Evolutionary conservation across 208 protist species (phyloP), one percentile per base, ranked within the genome.

Genomic region (Trypanosoma rangeli): DNA sequence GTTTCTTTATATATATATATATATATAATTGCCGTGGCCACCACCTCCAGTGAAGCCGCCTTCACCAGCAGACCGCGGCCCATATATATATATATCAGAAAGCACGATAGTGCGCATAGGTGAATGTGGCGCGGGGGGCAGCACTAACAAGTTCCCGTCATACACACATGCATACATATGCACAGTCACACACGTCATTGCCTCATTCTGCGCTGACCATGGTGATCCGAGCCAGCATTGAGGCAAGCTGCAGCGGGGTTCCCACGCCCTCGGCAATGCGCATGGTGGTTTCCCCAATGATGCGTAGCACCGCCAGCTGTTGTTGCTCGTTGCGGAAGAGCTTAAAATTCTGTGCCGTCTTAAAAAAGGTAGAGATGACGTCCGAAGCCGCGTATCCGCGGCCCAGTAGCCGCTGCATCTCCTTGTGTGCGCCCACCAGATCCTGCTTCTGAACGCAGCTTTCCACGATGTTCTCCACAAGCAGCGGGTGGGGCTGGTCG

Each of bases 401-500:
- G 54, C 84, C 83, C 26, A 98, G 68, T 48, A 97, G 70, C 9
- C 80, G 80, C 52, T 89, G 70, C 83, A 99, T 70, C 59, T 90
- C 80, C 72, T 90, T 88, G 57, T 98, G 87, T 13, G 82, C 78
- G 20, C 82, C 78, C 35, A 79, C 65, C 0, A 97, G 83, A 26
- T 98, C 78, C 8, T 91, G 70, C 24, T 93, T 89, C 31, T 75
- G 70, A 1, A 94, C 16, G 72, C 95, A 99, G 9, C 83, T 78
- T 2, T 69, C 60, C 24, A 99, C 68, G n/a, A 99, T 93, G 42
- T 77, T 78, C 55, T 98, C 86, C 2, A 99, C 83, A 13, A 99
- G 68, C 10, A 95, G 65, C 12, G 99, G 99, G 65, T 99, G 98
- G 0, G 99, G 99, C 73, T 99, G 96, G 68, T 99, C 99, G 78